These are phyloP conservation scores for Phellinidium pouzarii DNA, from an alignment of 1,284 basidiomycete genomes.

Conservation along the genomic window DNA sequence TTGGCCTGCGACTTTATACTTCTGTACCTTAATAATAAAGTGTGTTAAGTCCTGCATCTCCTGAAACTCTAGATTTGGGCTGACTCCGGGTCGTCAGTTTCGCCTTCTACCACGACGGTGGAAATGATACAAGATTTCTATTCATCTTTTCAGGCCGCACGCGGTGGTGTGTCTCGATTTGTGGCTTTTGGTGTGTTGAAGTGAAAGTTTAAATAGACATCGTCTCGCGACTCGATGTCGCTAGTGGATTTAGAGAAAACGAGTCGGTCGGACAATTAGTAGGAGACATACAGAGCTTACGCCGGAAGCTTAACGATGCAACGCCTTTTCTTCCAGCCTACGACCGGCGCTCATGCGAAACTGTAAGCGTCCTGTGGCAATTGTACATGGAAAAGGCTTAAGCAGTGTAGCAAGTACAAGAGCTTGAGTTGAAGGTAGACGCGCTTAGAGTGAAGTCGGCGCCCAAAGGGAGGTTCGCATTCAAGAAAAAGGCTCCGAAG, in stretches of 20 bases:
- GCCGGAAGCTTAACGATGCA: constrained; percentile 55
- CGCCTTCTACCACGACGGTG: not conserved
- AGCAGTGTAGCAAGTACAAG: constrained; percentile 48
- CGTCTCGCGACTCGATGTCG: constrained; percentile 22
- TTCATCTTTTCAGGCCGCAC: constrained; percentile 37
- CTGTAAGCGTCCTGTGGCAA: constrained; percentile 37
- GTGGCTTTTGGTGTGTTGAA: not conserved
- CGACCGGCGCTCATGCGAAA: constrained; percentile 66
- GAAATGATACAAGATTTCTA: constrained; percentile 39
- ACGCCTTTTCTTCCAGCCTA: constrained; percentile 60
- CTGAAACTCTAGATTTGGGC: too few relatives aligned
- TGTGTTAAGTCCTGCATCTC: too few relatives aligned
- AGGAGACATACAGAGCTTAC: constrained; percentile 42
- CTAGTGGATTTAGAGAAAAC: constrained; percentile 12
- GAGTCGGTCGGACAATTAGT: constrained; percentile 34
- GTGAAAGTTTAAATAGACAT: constrained; percentile 22
- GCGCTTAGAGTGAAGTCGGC: constrained; percentile 34
- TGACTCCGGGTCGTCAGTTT: too few relatives aligned
- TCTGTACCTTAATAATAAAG: too few relatives aligned
- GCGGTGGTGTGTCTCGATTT: constrained; percentile 21
- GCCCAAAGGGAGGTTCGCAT: constrained; percentile 60
- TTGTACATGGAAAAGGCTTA: not conserved
- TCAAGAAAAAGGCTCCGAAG: constrained; percentile 48
- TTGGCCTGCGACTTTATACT: too few relatives aligned
- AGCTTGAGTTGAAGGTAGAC: constrained; percentile 47